Evolutionary conservation across 83 land plant genomes (phyloP).

Genomic region (Picea abies): DNA sequence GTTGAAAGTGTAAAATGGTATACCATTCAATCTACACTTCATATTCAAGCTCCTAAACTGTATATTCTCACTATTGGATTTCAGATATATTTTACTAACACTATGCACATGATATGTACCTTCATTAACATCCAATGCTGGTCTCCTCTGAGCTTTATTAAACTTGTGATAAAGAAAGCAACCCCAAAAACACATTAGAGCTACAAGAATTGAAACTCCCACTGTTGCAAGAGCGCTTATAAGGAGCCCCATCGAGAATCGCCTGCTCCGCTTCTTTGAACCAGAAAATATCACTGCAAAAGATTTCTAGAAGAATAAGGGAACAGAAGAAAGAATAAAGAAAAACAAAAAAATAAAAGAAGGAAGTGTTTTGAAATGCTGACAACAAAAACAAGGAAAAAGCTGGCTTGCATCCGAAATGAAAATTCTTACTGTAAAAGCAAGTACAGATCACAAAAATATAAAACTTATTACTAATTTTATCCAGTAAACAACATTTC

Average conservation of each 20-base stretch:
- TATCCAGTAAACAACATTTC: too few relatives aligned
- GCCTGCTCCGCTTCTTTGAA: constrained; percentile 29
- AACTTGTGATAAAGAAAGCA: constrained; percentile 78
- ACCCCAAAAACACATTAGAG: constrained; percentile 92
- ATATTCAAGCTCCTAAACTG: neutral
- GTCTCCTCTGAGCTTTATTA: constrained; percentile 45
- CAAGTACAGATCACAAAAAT: too few relatives aligned
- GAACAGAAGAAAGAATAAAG: neutral
- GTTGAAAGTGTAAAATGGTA: neutral
- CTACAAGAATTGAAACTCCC: constrained; percentile 74
- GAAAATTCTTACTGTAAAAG: too few relatives aligned
- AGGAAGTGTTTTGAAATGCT: neutral
- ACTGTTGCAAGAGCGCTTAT: constrained; percentile 90
- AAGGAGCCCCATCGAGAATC: constrained; percentile 63
- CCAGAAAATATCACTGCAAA: neutral
- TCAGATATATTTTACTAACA: neutral
- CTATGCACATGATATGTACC: constrained; percentile 34
- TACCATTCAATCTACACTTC: neutral
- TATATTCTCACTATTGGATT: neutral
- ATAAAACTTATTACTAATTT: too few relatives aligned
- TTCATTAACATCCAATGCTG: constrained; percentile 65
- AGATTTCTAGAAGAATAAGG: neutral
- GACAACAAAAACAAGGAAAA: too few relatives aligned
- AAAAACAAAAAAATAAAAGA: neutral
- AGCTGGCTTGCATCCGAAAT: too few relatives aligned